phyloP scores from a whole-genome alignment of 176 grass and related monocot genomes.

The Bonia amplexicaulis region DNA sequence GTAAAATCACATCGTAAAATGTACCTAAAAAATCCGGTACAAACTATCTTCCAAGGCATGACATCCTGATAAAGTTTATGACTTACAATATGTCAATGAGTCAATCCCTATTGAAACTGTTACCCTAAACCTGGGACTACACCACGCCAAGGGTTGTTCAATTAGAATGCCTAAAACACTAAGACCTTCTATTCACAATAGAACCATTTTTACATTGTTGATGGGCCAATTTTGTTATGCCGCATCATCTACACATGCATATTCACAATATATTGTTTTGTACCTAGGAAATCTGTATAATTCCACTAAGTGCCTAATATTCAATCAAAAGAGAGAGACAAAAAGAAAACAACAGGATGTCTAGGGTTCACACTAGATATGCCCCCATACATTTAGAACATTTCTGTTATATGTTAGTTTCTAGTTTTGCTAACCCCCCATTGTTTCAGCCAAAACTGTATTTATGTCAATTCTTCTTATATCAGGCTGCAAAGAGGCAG shows the following conservation, averaged over 20 bases:
- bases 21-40: neutral
- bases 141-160: neutral
- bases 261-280: neutral
- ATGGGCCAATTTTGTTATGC: neutral
- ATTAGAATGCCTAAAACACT: neutral
- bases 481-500: slow-evolving; percentile 69
- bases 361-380: neutral
- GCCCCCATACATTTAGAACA: neutral
- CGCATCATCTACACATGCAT: neutral
- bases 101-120: neutral
- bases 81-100: neutral
- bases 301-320: neutral
- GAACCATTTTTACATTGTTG: neutral
- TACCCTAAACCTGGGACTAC: neutral
- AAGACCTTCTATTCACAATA: neutral
- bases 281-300: neutral
- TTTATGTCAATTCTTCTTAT: slow-evolving; percentile 25
- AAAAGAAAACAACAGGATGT: neutral
- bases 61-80: neutral
- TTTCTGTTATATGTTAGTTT: slow-evolving; percentile 9
- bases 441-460: slow-evolving; percentile 11
- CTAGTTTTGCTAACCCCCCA: neutral
- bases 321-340: neutral
- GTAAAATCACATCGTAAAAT: neutral
- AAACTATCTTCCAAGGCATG: neutral